These are phyloP conservation scores for Solanum neorickii DNA, from an alignment of 257 asterid species.

Conservation along the genomic window DNA sequence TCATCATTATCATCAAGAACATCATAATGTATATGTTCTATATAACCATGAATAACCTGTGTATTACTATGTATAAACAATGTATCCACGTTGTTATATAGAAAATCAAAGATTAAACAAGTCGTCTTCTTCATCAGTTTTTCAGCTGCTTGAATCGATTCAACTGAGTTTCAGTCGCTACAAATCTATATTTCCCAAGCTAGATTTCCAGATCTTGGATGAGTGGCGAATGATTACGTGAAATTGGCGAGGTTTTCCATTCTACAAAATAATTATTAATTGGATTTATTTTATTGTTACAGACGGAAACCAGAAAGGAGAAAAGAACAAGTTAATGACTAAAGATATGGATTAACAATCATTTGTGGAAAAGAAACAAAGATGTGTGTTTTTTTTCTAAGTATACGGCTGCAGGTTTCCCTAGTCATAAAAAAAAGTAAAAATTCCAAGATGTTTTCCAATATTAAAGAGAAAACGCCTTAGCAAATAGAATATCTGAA, in stretches of 20 bases:
- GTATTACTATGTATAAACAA: background rate
- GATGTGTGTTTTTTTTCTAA: no score
- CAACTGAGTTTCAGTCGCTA: background rate
- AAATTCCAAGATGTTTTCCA: background rate
- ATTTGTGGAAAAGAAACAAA: background rate
- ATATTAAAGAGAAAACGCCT: background rate
- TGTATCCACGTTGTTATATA: background rate
- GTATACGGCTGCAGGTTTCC: no score
- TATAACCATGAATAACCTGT: background rate
- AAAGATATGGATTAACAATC: background rate
- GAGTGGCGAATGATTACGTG: background rate
- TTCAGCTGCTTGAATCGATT: background rate
- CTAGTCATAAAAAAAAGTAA: no score
- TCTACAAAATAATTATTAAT: background rate
- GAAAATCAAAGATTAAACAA: background rate
- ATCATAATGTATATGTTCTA: background rate
- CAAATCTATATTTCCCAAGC: background rate
- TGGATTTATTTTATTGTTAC: background rate
- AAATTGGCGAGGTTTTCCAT: background rate
- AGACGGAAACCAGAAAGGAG: background rate
- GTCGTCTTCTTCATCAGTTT: background rate
- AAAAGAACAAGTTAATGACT: background rate
- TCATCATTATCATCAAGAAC: background rate
- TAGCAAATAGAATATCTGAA: background rate
- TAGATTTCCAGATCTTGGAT: background rate